Base-by-base conservation (phyloP, 805 yeast species). In the Limtongia smithiae region DNA sequence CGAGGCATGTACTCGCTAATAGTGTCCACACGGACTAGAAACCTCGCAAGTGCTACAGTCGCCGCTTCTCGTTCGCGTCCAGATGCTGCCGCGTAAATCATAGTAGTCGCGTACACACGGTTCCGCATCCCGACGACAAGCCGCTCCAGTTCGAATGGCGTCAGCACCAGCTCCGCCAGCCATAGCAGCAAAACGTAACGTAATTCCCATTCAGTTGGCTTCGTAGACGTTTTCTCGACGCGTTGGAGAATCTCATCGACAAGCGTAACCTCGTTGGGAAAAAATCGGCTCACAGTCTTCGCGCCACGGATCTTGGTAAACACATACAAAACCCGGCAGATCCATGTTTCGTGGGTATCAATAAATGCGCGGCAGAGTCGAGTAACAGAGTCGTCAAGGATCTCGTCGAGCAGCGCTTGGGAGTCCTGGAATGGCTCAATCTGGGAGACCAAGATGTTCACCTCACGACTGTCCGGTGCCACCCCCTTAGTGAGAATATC, bases 181-280 rank as follows among this genome's bases (percentile, higher is more conserved):
- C 96, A 90, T 2, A 84, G 68, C 7, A 88, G 83, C 85, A 91
- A 71, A 96, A 97, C 68, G 89, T 81, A 73, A 95, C 95, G 78
- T 81, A 88, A 85, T 89, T 91, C 78, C 97, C 97, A 73, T 78
- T 85, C 94, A 62, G 88, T 95, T 76, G 83, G 86, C 85, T 85
- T 89, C 44, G 46, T 61, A 24, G 25, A 20, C 28, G 48, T 43
- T 0, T 24, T 7, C 5, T 50, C 59, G 9, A 75, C 48, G 18
- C 58, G 50, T 3, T 43, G 33, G 0, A 74, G 17, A n/a, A 77
- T 63, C 2, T 56, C 49, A 0, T 73, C 70, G 5, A 86, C 63
- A 14, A 77, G 59, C 47, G 71, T 67, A 1, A 84, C 76, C 45
- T 84, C 82, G 25, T 83, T 79, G 1, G 81, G 72, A 42, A 87